Evolutionary conservation across 257 asterid genomes (phyloP).

Genomic region (Solanum virginianum): DNA sequence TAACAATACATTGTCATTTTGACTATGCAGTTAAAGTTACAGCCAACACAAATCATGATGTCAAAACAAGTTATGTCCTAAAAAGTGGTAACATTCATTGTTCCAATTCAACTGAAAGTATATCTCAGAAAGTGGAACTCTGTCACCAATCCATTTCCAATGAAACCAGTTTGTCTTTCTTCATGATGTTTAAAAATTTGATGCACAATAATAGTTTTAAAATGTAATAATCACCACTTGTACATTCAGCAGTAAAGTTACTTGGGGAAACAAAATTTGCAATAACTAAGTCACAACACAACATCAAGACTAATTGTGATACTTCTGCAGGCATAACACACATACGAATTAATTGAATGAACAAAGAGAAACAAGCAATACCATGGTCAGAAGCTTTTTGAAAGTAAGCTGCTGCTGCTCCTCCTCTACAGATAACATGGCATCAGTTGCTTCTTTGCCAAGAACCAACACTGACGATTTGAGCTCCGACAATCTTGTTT

Average conservation of each 20-base stretch:
- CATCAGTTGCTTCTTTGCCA: conserved; percentile 86
- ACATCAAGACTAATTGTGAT: neutral
- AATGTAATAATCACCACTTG: neutral
- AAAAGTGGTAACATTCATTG: neutral
- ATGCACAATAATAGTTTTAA: neutral
- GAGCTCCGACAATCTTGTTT: conserved; percentile 56
- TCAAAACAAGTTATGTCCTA: neutral
- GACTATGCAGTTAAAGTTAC: neutral
- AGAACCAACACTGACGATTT: conserved; percentile 70
- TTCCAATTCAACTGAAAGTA: neutral
- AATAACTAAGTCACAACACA: neutral
- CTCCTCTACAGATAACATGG: conserved; percentile 82
- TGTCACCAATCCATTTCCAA: neutral
- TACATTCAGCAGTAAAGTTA: neutral
- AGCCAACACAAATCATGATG: neutral
- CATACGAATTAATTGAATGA: neutral
- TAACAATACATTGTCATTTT: neutral
- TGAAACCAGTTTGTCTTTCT: neutral
- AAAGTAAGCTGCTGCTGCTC: conserved; percentile 73
- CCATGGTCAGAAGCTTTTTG: conserved; percentile 71
- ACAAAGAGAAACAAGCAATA: conserved; percentile 8
- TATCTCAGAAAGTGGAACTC: neutral
- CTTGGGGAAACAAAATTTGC: neutral
- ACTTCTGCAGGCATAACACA: neutral
- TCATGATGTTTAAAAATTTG: neutral